Percentiles rank a stretch among this genome's conserved stretches.
Conservation (phyloP, 176 grass and related monocot genomes). For the Coix lacrymajobi region DNA sequence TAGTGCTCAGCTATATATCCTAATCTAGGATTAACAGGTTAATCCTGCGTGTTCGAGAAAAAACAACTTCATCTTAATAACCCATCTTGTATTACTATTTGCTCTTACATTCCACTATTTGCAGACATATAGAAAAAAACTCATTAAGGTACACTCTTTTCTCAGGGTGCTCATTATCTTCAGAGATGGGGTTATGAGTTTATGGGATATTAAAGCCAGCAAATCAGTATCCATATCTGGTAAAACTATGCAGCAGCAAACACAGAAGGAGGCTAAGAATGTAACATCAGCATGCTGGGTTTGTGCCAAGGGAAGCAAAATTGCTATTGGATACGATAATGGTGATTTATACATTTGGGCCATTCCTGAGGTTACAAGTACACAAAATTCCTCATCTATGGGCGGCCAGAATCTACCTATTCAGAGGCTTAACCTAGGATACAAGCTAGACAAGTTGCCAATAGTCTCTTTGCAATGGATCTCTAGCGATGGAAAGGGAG, state of each 20-base stretch:
- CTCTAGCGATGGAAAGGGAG: conserved; percentile 49
- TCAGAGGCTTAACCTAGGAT: conserved; percentile 91
- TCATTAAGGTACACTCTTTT: conserved; percentile 24
- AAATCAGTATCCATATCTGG: conserved; percentile 56
- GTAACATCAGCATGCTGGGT: conserved; percentile 74
- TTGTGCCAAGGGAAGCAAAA: conserved; percentile 81
- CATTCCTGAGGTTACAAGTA: conserved; percentile 46
- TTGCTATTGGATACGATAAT: conserved; percentile 67
- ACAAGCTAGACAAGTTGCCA: conserved; percentile 82
- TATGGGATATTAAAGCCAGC: conserved; percentile 90
- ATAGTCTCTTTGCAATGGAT: conserved; percentile 72
- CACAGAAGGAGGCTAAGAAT: conserved; percentile 57
- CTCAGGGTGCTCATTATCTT: conserved; percentile 85
- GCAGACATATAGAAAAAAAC: conserved; percentile 8
- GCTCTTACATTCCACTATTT: background rate
- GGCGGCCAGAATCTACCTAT: conserved; percentile 62
- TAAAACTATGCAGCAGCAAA: conserved; percentile 53
- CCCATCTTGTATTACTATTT: background rate
- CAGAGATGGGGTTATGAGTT: conserved; percentile 71
- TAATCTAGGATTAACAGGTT: background rate
- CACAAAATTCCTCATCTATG: conserved; percentile 28
- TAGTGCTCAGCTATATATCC: background rate
- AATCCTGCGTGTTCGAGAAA: background rate
- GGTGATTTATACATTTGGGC: conserved; percentile 88
- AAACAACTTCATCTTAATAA: background rate